Conservation (phyloP, 305 asterid species). For the Withania somnifera region DNA sequence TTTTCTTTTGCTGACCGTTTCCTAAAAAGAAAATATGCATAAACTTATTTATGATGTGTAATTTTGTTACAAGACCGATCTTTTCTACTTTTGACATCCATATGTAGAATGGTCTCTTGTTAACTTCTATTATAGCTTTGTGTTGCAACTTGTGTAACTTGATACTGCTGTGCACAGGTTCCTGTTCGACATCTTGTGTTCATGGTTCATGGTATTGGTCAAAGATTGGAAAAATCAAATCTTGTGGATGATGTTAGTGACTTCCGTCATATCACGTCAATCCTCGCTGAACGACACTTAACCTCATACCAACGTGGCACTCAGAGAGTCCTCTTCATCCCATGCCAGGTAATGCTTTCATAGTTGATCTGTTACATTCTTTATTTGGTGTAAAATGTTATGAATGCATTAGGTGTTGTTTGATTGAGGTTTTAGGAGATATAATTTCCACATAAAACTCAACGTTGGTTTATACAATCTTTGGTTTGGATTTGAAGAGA, state of each 20-base stretch:
- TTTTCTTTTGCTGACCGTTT: not conserved
- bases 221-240: slow-evolving; percentile 92
- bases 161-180: slow-evolving; percentile 45
- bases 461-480: not conserved
- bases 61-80: not conserved
- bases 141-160: not conserved
- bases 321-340: slow-evolving; percentile 88
- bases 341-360: slow-evolving; percentile 69
- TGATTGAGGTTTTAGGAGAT: not conserved
- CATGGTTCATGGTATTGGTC: slow-evolving; percentile 99
- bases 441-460: not conserved
- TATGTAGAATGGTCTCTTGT: not conserved
- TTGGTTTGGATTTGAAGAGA: not conserved
- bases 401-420: not conserved
- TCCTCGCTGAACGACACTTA: slow-evolving; percentile 75
- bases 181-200: slow-evolving; percentile 92
- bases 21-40: not conserved
- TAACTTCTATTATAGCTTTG: not conserved
- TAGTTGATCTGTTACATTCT: not conserved
- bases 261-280: slow-evolving; percentile 69
- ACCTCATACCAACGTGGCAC: slow-evolving; percentile 77
- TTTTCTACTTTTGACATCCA: not conserved
- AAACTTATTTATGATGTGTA: not conserved
- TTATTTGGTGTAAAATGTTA: not conserved
- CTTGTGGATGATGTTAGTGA: slow-evolving; percentile 91